These are phyloP conservation scores for Fusarium marasasianum DNA, from an alignment of 2,329 filamentous ascomycete genomes.

Conservation along the genomic window DNA sequence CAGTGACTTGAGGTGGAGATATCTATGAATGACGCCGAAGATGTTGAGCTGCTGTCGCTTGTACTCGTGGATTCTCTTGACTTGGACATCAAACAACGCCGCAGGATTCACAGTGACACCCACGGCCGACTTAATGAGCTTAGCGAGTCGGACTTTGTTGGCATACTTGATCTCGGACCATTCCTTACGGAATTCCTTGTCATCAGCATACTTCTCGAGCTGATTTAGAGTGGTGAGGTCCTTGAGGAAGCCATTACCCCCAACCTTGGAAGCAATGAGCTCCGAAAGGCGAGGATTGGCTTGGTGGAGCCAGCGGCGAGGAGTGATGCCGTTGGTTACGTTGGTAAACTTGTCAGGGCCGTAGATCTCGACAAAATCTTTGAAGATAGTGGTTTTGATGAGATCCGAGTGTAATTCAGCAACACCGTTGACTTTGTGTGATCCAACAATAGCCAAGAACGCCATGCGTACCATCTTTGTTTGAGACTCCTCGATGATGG, in stretches of 20 bases:
- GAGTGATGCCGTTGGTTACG: conserved; percentile 97
- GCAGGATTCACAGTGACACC: conserved; percentile 86
- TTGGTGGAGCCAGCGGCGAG: conserved; percentile 95
- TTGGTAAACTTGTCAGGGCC: conserved; percentile 98
- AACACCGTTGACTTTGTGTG: conserved; percentile 99
- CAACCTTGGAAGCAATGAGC: conserved; percentile 89
- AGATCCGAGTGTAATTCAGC: conserved; percentile 97
- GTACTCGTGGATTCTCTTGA: conserved; percentile 99
- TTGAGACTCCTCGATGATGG: conserved; percentile 95
- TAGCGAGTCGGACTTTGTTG: conserved; percentile 92
- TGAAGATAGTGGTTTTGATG: conserved; percentile 99
- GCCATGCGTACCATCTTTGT: conserved; percentile 99
- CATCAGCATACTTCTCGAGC: conserved; percentile 83
- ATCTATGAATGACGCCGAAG: conserved; percentile 95
- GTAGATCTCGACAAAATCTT: conserved; percentile 95
- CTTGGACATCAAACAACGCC: conserved; percentile 94
- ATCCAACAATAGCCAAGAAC: conserved; percentile 91
- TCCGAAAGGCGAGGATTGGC: conserved; percentile 93
- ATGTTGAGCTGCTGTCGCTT: conserved; percentile 99
- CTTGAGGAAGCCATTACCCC: conserved; percentile 85
- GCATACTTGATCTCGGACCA: conserved; percentile 97
- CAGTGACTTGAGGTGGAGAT: conserved; percentile 88
- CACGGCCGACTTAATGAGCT: conserved; percentile 86
- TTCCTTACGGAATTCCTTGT: conserved; percentile 90
- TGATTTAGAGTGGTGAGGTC: conserved; percentile 88